A percentile compares a stretch with the other conserved stretches of the same genome.
Evolutionary conservation across 2,329 filamentous ascomycete species (phyloP).

Genomic region (Allantophomopsis cytisporea): DNA sequence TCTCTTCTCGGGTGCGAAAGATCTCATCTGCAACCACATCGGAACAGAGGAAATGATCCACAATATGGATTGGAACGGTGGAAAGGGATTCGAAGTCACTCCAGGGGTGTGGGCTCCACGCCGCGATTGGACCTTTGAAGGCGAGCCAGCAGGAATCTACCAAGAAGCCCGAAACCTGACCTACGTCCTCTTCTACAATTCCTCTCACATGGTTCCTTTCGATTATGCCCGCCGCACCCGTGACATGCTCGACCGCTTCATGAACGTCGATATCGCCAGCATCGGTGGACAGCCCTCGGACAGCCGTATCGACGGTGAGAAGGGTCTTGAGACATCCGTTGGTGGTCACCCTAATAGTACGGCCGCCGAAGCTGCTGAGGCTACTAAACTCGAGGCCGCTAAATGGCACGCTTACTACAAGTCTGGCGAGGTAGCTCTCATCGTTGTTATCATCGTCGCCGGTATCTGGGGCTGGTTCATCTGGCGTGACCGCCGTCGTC

Average conservation of each 20-base stretch:
- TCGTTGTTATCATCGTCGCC: constrained; percentile 52
- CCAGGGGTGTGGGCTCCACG: constrained; percentile 87
- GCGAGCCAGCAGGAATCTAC: constrained; percentile 77
- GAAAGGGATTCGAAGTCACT: constrained; percentile 77
- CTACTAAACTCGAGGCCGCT: constrained; percentile 48
- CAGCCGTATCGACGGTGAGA: constrained; percentile 56
- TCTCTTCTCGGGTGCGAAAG: constrained; percentile 86
- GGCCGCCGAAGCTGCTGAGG: constrained; percentile 45
- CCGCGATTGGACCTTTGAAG: constrained; percentile 88
- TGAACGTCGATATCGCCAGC: constrained; percentile 78
- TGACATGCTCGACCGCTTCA: constrained; percentile 96
- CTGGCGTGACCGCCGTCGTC: constrained; percentile 46
- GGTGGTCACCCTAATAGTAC: constrained; percentile 57
- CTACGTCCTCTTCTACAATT: constrained; percentile 90
- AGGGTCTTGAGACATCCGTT: constrained; percentile 50
- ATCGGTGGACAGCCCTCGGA: constrained; percentile 65
- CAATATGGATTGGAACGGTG: constrained; percentile 84
- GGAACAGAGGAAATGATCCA: constrained; percentile 86
- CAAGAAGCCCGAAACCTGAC: constrained; percentile 91
- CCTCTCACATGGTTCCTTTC: constrained; percentile 96
- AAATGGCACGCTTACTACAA: constrained; percentile 61
- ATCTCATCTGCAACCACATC: constrained; percentile 93
- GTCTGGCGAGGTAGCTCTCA: constrained; percentile 55
- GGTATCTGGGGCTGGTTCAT: constrained; percentile 48
- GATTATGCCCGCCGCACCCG: constrained; percentile 76